Evolutionary conservation across 2,329 filamentous ascomycete species (phyloP), one percentile per base, ranked within the genome.

Genomic region (Plectosphaerella plurivora): DNA sequence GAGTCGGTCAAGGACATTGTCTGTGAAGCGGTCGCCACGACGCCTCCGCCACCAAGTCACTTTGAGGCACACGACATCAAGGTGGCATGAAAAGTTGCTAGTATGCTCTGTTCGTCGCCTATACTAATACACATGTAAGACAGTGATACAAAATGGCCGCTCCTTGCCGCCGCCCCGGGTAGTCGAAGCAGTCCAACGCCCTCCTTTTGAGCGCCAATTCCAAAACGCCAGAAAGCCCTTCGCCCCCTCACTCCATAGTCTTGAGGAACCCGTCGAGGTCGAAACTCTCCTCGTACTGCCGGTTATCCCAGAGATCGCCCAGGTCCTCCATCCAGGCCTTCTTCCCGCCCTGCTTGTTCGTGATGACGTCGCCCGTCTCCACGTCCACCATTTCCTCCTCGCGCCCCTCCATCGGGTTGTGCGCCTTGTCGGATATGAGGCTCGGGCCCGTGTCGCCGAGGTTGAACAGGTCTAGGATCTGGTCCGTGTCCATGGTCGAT

Each of bases 201-300:
- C 28, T 47, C 49, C 28, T 53, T 53, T 12, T 33, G 28, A 33
- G 28, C 28, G 28, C 28, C 28, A 12, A 12, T 33, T 12, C 28
- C 28, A 33, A 20, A 45, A 46, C 52, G 15, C 49, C 36, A 4
- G 37, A 22, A 22, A 22, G 22, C 45, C n/a, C n/a, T n/a, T n/a
- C 14, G 15, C 16, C 36, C 36, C 47, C 35, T 65, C 64, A 79
- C 54, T 91, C 89, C 90, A 99, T 97, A 60, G 84, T 95, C 69
- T 91, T 92, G 74, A 99, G 79, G 74, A 97, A 99, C 4, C 90
- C 92, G 63, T 96, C 91, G 60, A 99, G 74, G 68, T 97, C 91
- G 68, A 97, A 97, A 70, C 96, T 95, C 74, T 99, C 94, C 72
- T 97, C 91, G 70, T 99, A 99, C 75, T 97, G 92, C 67, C 86